Evolutionary conservation across 139 green algal species (phyloP), one percentile per base, ranked within the genome.

Genomic region (Chlorella ohadii): DNA sequence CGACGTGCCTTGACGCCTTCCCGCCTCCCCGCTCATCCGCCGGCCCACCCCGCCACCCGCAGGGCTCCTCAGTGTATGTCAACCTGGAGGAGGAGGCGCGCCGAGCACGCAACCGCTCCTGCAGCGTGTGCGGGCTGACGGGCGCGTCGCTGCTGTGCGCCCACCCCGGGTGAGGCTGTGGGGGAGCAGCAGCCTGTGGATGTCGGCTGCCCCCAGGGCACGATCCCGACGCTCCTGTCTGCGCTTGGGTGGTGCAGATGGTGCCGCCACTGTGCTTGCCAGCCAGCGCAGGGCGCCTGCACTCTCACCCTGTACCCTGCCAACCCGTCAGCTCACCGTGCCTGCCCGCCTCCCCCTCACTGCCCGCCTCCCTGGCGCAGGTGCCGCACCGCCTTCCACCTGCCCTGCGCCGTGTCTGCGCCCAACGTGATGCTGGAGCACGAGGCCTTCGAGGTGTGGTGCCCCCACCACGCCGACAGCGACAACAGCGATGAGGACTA

Each of bases 1-100:
- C 12, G 6, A 22, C 51, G 15, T 59, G 51, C 51, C 51, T 59
- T 2, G 22, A 59, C 51, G 51, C 15, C 51, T 59, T 59, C 51
- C 44, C 15, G 51, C 51, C 51, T 59, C 51, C 51, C 51, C 51
- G 51, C 11, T 13, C 51, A 16, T 13, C 15, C 15, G 15, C 15
- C 22, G 51, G 51, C 51, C 51, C 51, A 23, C 51, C 51, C 51
- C 51, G 61, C 11, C 28, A 3, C 36, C 20, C 72, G 38, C 75
- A 87, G 83, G 83, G 78, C 22, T 78, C 75, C 34, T 38, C 73
- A n/a, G 17, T 23, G 20, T 88, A 86, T 22, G 23, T 88, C 12
- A 88, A 88, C 59, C 59, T 88, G 64, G 76, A 88, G 36, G 61
- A 56, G 28, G 84, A 88, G 74, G 61, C 20, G 7, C 33, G 51